Percentiles rank a stretch among this genome's conserved stretches.
Evolutionary conservation across 1,139 yeast genomes (phyloP).

Genomic region (Yarrowia galli): DNA sequence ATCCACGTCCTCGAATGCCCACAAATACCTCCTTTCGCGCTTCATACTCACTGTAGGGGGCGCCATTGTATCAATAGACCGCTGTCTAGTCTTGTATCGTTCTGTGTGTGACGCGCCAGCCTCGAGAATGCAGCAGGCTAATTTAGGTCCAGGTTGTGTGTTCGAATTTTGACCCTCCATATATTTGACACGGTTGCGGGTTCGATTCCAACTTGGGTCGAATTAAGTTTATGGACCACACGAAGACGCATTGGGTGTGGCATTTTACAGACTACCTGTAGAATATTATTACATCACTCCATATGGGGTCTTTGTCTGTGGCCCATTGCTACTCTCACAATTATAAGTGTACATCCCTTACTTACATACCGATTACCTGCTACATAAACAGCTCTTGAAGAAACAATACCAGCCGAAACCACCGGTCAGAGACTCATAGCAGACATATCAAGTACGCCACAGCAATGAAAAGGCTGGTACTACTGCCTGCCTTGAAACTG

Average conservation of each 20-base stretch:
- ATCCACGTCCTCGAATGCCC: not conserved
- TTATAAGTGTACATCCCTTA: not conserved
- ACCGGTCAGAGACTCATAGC: not conserved
- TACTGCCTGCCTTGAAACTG: slow-evolving; percentile 20
- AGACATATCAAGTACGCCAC: slow-evolving; percentile 25
- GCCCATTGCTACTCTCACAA: too few species aligned
- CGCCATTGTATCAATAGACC: slow-evolving; percentile 32
- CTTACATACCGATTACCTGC: not conserved
- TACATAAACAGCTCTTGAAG: not conserved
- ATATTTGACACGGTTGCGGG: not conserved
- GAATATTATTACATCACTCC: too few species aligned
- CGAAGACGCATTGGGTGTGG: too few species aligned
- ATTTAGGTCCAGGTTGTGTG: slow-evolving; percentile 8
- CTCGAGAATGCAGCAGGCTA: slow-evolving; percentile 32
- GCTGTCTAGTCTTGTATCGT: slow-evolving; percentile 26
- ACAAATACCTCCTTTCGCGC: not conserved
- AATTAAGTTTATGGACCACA: too few species aligned
- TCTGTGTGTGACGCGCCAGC: slow-evolving; percentile 29
- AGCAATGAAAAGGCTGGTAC: slow-evolving; percentile 34
- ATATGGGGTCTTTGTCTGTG: too few species aligned
- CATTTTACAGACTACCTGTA: too few species aligned
- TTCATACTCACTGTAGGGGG: slow-evolving; percentile 37
- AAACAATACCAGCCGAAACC: not conserved
- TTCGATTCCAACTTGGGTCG: not conserved
- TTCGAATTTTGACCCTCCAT: slow-evolving; percentile 4